phyloP scores from a whole-genome alignment of 78 protist species.

The Dictyostelium discoideum region dicty_2.7 NC_007089.4:5935001-5935500 shows the following conservation, averaged over 20 bases:
- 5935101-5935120: slow-evolving; percentile 41
- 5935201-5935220: slow-evolving; percentile 31
- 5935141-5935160: slow-evolving; percentile 30
- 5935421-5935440: slow-evolving; percentile 43
- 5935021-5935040: slow-evolving; percentile 18
- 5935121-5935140: neutral
- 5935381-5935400: neutral
- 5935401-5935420: slow-evolving; percentile 51
- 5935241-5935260: neutral
- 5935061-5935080: slow-evolving; percentile 32
- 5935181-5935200: slow-evolving; percentile 54
- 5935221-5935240: neutral
- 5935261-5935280: slow-evolving; percentile 25
- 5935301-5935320: slow-evolving; percentile 1
- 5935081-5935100: slow-evolving; percentile 51
- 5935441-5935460: slow-evolving; percentile 16
- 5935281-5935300: slow-evolving; percentile 16
- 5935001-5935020: slow-evolving; percentile 3
- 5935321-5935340: neutral
- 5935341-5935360: neutral
- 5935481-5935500: slow-evolving; percentile 2
- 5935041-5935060: neutral
- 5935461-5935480: slow-evolving; percentile 39
- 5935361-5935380: neutral
- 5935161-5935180: slow-evolving; percentile 38